These are phyloP conservation scores for Torulaspora franciscae DNA, from an alignment of 805 yeast genomes.

Conservation along the genomic window DNA sequence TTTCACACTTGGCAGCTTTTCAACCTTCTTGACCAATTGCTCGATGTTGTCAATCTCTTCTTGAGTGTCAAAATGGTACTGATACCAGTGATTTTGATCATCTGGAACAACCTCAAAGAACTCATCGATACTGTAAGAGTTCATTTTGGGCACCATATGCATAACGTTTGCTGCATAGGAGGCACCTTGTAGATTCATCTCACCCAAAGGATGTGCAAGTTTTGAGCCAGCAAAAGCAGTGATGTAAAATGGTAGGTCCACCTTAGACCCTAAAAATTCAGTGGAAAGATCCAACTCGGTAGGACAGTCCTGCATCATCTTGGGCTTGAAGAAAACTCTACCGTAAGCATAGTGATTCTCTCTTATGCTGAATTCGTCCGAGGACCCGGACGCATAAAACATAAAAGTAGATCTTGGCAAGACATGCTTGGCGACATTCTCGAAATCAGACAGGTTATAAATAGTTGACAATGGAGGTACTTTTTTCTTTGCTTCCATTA, in stretches of 20 bases:
- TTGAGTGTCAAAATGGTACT: conserved; percentile 44
- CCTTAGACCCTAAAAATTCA: conserved; percentile 45
- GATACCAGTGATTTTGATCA: conserved; percentile 45
- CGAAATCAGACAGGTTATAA: conserved; percentile 40
- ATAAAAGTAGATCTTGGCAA: conserved; percentile 38
- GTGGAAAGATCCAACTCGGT: conserved; percentile 40
- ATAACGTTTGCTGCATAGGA: conserved; percentile 36
- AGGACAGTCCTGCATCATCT: conserved; percentile 34
- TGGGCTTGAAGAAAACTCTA: conserved; percentile 45
- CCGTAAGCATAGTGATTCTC: conserved; percentile 43
- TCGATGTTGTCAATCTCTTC: conserved; percentile 28
- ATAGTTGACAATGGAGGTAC: conserved; percentile 36
- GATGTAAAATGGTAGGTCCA: conserved; percentile 45
- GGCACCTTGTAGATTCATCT: conserved; percentile 17
- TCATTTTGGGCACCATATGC: conserved; percentile 46
- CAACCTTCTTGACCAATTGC: conserved; percentile 38
- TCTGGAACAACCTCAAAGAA: conserved; percentile 35
- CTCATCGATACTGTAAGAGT: conserved; percentile 41
- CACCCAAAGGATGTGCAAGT: conserved; percentile 44
- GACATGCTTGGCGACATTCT: conserved; percentile 37
- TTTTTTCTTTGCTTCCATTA: conserved; percentile 12
- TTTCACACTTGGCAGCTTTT: conserved; percentile 38
- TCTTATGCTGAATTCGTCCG: conserved; percentile 44
- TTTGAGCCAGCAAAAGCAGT: conserved; percentile 46
- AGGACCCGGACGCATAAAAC: conserved; percentile 46